phyloP scores from a whole-genome alignment of 257 asterid species.

The Osmanthus fragrans region DNA sequence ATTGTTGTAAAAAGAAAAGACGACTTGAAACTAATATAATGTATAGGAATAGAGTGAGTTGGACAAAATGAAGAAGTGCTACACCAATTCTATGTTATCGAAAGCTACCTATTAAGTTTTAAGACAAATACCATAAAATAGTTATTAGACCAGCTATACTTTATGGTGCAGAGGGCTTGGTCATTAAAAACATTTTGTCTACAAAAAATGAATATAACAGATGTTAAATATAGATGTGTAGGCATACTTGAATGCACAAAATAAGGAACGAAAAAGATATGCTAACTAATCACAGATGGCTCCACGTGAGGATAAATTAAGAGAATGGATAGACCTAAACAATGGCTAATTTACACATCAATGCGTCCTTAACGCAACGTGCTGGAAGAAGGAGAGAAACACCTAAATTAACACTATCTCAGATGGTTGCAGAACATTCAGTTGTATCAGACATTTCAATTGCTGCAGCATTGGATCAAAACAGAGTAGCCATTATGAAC shows the following conservation, averaged over 20 bases:
- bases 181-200: background rate
- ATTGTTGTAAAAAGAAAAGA: background rate
- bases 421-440: background rate
- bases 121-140: background rate
- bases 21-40: background rate
- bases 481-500: background rate
- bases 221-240: background rate
- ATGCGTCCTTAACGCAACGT: background rate
- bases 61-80: background rate
- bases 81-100: background rate
- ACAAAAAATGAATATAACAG: background rate
- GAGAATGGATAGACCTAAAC: background rate
- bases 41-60: background rate
- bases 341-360: background rate
- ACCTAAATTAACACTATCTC: background rate
- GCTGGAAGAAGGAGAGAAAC: background rate
- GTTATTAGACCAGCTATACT: background rate
- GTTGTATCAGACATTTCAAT: background rate
- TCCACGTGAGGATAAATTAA: background rate
- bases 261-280: background rate
- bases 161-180: background rate
- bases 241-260: background rate
- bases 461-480: constrained; percentile 9
- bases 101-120: background rate
- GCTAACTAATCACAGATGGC: background rate